A percentile compares a stretch with the other conserved stretches of the same genome.
phyloP scores from a whole-genome alignment of 257 asterid genomes.

The Dorcoceras hygrometricum region DNA sequence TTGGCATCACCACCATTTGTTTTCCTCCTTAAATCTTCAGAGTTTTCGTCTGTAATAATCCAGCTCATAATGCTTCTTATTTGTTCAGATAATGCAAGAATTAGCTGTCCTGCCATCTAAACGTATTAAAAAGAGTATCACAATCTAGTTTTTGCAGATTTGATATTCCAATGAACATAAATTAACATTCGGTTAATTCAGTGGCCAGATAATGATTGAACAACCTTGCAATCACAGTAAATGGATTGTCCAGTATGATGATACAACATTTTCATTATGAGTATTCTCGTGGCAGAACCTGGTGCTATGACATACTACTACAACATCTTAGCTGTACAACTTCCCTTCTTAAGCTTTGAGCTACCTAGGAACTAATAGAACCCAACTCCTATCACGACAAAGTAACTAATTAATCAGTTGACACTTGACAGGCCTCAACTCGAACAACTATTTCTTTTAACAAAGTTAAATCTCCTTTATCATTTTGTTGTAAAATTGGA shows the following conservation, averaged over 20 bases:
- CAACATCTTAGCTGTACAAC: not conserved
- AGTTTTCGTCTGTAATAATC: slow-evolving; percentile 39
- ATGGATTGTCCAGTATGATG: not conserved
- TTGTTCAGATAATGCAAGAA: slow-evolving; percentile 45
- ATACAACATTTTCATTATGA: not conserved
- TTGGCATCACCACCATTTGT: slow-evolving; percentile 27
- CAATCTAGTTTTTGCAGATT: slow-evolving; percentile 25
- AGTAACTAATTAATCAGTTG: slow-evolving; percentile 8
- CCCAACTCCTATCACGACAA: slow-evolving; percentile 2
- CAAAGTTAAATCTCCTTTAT: too few relatives aligned
- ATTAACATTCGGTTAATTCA: slow-evolving; percentile 6
- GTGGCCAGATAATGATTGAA: slow-evolving; percentile 11
- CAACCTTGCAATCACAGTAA: slow-evolving; percentile 6
- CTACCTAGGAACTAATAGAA: not conserved
- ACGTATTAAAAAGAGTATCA: slow-evolving; percentile 25
- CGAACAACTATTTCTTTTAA: too few relatives aligned
- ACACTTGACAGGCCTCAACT: not conserved
- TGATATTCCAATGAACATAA: slow-evolving; percentile 1
- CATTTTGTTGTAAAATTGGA: not conserved
- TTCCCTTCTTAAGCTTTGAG: not conserved
- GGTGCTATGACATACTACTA: not conserved
- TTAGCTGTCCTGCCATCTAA: slow-evolving; percentile 60
- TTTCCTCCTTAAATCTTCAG: slow-evolving; percentile 29
- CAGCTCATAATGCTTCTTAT: slow-evolving; percentile 43
- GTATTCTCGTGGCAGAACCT: not conserved